Evolutionary conservation across 352 stramenopile genomes (phyloP), one percentile per base, ranked within the genome.

Genomic region (Phytophthora boehmeriae): DNA sequence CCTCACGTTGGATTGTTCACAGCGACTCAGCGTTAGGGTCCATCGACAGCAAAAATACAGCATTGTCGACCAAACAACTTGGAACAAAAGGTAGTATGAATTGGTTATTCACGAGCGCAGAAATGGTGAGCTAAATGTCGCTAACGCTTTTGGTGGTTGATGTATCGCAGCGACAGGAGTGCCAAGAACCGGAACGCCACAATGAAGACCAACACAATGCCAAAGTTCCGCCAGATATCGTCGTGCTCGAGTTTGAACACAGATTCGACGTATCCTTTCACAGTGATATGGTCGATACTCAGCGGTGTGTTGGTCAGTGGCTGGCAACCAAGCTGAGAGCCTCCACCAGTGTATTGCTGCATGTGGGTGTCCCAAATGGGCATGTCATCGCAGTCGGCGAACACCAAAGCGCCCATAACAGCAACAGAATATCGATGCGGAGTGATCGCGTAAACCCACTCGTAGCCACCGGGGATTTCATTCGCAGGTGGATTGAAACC

Each of bases 401-500:
- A n/a, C n/a, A n/a, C n/a, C n/a, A n/a, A n/a, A n/a, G n/a, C n/a
- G n/a, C n/a, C n/a, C n/a, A n/a, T n/a, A n/a, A 36, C 43, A 62
- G 55, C 11, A n/a, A n/a, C n/a, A n/a, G 65, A 60, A 42, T 76
- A 75, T 5, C 68, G 44, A 20, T 64, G 49, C 9, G 70, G 70
- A 4, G 51, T 63, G 25, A 75, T 60, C 5, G 36, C 25, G 52
- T 79, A 70, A 16, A 82, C 47, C 73, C 66, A 82, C 23, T 64
- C 46, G 54, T 71, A 82, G 11, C 54, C 70, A 0, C 35, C 16
- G 9, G 74, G 74, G 39, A 80, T 78, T 11, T 55, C 22, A 20
- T 23, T 41, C 4, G 55, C 50, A 1, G 70, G 70, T 28, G 71
- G 71, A 25, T 72, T 79, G 63, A 75, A 79, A 16, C 71, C 71